Conservation (phyloP, 1,139 yeast genomes). For the Eremothecium gossypii region DNA sequence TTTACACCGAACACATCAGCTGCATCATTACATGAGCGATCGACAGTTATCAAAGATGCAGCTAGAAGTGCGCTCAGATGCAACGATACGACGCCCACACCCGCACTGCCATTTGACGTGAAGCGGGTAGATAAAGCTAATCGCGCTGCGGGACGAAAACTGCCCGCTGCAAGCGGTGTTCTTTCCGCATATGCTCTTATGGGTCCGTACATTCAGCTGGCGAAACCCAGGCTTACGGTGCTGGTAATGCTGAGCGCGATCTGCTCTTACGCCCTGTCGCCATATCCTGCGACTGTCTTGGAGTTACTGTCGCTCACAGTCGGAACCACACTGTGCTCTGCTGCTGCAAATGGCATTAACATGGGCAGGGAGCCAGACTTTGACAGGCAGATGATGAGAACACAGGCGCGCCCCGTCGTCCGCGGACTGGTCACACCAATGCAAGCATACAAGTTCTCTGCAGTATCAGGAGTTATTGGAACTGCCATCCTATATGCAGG, state of each 20-base stretch:
- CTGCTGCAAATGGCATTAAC: constrained; percentile 92
- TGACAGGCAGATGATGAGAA: constrained; percentile 82
- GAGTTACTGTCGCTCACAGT: constrained; percentile 63
- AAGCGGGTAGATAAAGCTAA: constrained; percentile 29
- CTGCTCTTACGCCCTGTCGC: constrained; percentile 89
- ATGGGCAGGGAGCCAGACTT: constrained; percentile 94
- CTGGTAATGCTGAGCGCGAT: constrained; percentile 85
- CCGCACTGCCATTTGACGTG: constrained; percentile 52
- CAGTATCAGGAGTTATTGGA: constrained; percentile 62
- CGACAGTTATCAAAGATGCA: constrained; percentile 11
- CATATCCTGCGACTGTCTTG: constrained; percentile 60
- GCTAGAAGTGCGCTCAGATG: constrained; percentile 30
- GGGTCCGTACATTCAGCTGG: constrained; percentile 62
- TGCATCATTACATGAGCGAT: constrained; percentile 1
- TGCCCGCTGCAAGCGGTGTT: constrained; percentile 13
- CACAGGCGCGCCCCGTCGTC: constrained; percentile 85
- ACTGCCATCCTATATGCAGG: constrained; percentile 61
- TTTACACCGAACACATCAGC: constrained; percentile 30
- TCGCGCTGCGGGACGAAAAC: constrained; percentile 10
- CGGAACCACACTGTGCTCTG: constrained; percentile 85
- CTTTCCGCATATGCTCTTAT: constrained; percentile 14
- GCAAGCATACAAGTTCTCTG: constrained; percentile 79
- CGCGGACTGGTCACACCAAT: constrained; percentile 65
- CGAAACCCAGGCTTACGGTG: constrained; percentile 83
- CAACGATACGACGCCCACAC: constrained; percentile 22